phyloP scores from a whole-genome alignment of 306 rosid species.

The Benincasa hispida region DNA sequence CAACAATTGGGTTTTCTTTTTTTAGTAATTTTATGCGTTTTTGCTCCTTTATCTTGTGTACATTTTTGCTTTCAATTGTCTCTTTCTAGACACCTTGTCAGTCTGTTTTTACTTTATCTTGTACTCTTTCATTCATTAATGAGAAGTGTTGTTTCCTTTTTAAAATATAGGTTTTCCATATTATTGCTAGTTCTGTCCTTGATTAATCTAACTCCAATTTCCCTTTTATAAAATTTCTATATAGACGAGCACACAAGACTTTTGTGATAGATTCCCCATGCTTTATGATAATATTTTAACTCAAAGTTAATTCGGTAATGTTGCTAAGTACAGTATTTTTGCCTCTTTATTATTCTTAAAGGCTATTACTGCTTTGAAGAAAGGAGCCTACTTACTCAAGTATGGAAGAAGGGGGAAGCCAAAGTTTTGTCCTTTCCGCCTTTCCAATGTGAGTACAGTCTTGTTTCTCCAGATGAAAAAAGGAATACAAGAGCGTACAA shows the following conservation, averaged over 20 bases:
- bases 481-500: not conserved
- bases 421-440: conserved; percentile 90
- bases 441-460: conserved; percentile 72
- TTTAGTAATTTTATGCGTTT: not conserved
- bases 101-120: not conserved
- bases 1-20: not conserved
- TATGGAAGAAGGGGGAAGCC: conserved; percentile 99
- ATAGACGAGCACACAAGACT: not conserved
- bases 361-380: conserved; percentile 97
- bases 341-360: conserved; percentile 27
- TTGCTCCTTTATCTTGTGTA: not conserved
- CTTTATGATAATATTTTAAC: not conserved
- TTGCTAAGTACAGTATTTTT: conserved; percentile 14
- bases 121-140: not conserved
- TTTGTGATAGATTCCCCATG: not conserved
- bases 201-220: not conserved
- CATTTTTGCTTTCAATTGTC: not conserved
- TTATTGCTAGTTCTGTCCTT: not conserved
- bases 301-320: not conserved
- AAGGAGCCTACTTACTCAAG: conserved; percentile 92
- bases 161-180: not conserved
- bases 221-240: not conserved
- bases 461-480: conserved; percentile 9
- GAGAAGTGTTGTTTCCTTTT: not conserved
- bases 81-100: not conserved